Evolutionary conservation across 2,329 filamentous ascomycete species (phyloP).

Genomic region (Lojkania enalia): DNA sequence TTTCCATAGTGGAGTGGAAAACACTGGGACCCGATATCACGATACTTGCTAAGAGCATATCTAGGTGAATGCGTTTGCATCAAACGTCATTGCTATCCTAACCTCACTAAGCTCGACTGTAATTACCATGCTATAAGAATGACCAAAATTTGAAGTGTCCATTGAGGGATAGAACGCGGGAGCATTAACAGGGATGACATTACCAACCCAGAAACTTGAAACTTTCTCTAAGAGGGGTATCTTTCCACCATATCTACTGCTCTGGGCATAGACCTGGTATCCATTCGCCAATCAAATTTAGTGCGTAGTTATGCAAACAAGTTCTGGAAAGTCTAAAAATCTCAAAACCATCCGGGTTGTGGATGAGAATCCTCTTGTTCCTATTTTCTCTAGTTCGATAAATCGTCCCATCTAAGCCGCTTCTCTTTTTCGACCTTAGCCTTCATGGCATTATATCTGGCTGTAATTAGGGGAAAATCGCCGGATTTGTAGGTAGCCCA

Average conservation of each 20-base stretch:
- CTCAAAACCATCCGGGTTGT: slow-evolving; percentile 57
- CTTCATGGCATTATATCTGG: slow-evolving; percentile 54
- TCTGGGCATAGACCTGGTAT: slow-evolving; percentile 53
- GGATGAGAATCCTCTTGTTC: slow-evolving; percentile 59
- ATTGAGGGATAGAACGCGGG: slow-evolving; percentile 57
- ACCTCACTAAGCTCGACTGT: slow-evolving; percentile 56
- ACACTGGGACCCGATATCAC: too few relatives aligned
- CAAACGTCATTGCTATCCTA: slow-evolving; percentile 62
- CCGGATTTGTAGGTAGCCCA: slow-evolving; percentile 56
- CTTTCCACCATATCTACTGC: slow-evolving; percentile 48
- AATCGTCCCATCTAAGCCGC: slow-evolving; percentile 58
- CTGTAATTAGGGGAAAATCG: slow-evolving; percentile 55
- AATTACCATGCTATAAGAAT: slow-evolving; percentile 61
- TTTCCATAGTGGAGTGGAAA: too few relatives aligned
- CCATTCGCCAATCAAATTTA: slow-evolving; percentile 39
- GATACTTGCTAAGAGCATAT: too few relatives aligned
- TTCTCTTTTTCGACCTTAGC: slow-evolving; percentile 58
- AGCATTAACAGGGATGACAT: slow-evolving; percentile 54
- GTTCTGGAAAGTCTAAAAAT: slow-evolving; percentile 50
- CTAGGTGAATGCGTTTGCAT: too few relatives aligned
- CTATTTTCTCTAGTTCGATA: slow-evolving; percentile 54
- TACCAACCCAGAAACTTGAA: slow-evolving; percentile 54
- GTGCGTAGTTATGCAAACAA: neutral
- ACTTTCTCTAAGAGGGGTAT: slow-evolving; percentile 53
- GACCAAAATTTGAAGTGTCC: slow-evolving; percentile 56